These are phyloP conservation scores for Salix purpurea DNA, from an alignment of 345 rosid genomes.

Conservation along the genomic window DNA sequence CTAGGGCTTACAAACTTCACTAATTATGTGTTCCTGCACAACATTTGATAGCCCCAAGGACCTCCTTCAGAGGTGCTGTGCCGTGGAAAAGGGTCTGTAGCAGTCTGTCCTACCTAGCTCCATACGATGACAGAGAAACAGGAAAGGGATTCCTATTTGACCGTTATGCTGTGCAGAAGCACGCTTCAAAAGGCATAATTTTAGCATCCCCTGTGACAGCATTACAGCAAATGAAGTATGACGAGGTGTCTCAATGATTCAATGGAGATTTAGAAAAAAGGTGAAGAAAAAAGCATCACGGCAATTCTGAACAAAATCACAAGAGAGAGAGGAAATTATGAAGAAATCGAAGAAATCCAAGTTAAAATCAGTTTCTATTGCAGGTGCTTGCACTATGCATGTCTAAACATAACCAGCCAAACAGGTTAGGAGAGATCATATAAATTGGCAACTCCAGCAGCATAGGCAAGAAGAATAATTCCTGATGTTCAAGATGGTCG, in stretches of 20 bases:
- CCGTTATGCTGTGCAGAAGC: not conserved
- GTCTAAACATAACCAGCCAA: not conserved
- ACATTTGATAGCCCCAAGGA: not conserved
- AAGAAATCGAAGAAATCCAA: not conserved
- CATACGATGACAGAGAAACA: not conserved
- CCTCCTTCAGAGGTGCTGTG: not conserved
- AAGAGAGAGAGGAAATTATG: not conserved
- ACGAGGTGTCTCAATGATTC: not conserved
- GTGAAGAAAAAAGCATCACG: not conserved
- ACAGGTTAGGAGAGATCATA: not conserved
- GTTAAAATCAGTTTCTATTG: not conserved
- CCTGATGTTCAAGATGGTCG: too few species aligned
- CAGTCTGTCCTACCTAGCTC: not conserved
- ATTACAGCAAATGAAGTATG: not conserved
- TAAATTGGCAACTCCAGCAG: not conserved
- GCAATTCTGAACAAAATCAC: not conserved
- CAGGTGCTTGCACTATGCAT: not conserved
- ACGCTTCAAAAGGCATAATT: not conserved
- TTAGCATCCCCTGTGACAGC: not conserved
- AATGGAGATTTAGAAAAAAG: not conserved
- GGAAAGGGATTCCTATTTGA: not conserved
- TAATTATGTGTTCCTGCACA: conserved; percentile 1
- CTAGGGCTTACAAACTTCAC: not conserved
- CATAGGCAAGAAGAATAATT: too few species aligned
- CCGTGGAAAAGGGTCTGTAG: not conserved